These are phyloP conservation scores for Fusarium temperatum DNA, from an alignment of 2,329 filamentous ascomycete species.

Conservation along the genomic window DNA sequence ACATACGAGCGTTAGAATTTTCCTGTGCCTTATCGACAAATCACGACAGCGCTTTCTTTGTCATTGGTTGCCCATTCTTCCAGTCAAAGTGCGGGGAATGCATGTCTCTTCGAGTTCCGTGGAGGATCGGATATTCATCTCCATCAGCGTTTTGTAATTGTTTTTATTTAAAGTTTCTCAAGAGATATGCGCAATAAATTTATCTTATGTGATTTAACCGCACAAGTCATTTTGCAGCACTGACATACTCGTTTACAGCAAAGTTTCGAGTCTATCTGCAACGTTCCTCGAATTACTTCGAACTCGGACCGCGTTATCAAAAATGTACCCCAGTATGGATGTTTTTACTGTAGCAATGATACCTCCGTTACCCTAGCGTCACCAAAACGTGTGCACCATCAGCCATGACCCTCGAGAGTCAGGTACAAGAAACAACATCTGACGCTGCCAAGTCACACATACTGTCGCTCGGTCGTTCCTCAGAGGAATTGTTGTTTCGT, in stretches of 20 bases:
- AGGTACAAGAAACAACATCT: conserved; percentile 1
- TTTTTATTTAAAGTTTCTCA: neutral
- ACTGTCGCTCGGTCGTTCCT: neutral
- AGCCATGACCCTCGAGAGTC: neutral
- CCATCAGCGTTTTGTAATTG: neutral
- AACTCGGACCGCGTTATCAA: conserved; percentile 16
- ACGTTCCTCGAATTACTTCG: neutral
- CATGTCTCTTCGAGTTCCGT: conserved; percentile 8
- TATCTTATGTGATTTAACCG: neutral
- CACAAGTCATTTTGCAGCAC: neutral
- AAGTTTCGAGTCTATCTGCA: neutral
- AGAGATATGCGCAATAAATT: neutral
- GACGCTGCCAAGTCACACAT: neutral
- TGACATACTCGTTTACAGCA: neutral
- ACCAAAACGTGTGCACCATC: neutral
- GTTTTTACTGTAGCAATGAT: neutral
- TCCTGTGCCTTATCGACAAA: neutral
- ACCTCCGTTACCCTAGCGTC: conserved; percentile 9
- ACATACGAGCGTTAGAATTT: conserved; percentile 9
- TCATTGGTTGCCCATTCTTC: conserved; percentile 10
- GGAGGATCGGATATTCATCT: conserved; percentile 10
- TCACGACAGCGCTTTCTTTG: neutral
- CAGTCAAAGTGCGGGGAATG: conserved; percentile 27
- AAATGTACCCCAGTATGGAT: conserved; percentile 5
- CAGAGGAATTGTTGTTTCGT: neutral